Base-by-base conservation (phyloP, 495 filamentous ascomycete species). In the Penicillium robsamsonii region DNA sequence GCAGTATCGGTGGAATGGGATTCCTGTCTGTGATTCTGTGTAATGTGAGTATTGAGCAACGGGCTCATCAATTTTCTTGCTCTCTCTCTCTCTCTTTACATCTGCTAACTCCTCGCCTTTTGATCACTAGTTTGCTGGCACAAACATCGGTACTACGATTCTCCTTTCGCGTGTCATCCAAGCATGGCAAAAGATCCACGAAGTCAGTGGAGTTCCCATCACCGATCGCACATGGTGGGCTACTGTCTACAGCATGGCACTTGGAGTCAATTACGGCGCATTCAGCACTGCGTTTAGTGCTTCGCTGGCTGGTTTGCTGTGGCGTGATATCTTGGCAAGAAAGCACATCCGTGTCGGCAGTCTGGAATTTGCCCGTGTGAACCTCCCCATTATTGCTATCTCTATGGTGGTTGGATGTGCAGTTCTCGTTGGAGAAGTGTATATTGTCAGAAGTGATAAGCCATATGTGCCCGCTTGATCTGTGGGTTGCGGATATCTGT, bases 61-160 rank as follows among this genome's bases (percentile, higher is more conserved):
- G 22, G 4, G 11, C 5, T 17, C 3, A n/a, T 13, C 15, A n/a
- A n/a, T n/a, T n/a, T n/a, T n/a, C n/a, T n/a, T n/a, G n/a, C n/a
- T n/a, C n/a, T n/a, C n/a, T 18, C 12, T 33, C 44, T 12, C 3
- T 20, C 9, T 9, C 18, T 2, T 24, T 5, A 15, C 18, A 2
- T 10, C 17, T 3, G 20, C 57, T 59, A 55, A 57, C 30, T 2
- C 9, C 8, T 20, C 24, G n/a, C 20, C 25, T 48, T 40, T 13
- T 20, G 18, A 47, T 55, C 15, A 38, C 10, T 55, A 87, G 84
- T 88, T 87, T 56, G 82, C 84, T 11, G 85, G 85, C 13, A 87
- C 85, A 10, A 87, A 88, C 56, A 88, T 87, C 48, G 85, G 85
- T 17, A 87, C 85, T 2, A 84, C 85, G 5, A 87, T 88, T 62